phyloP scores from a whole-genome alignment of 345 rosid species.

The Salix caprea region DNA sequence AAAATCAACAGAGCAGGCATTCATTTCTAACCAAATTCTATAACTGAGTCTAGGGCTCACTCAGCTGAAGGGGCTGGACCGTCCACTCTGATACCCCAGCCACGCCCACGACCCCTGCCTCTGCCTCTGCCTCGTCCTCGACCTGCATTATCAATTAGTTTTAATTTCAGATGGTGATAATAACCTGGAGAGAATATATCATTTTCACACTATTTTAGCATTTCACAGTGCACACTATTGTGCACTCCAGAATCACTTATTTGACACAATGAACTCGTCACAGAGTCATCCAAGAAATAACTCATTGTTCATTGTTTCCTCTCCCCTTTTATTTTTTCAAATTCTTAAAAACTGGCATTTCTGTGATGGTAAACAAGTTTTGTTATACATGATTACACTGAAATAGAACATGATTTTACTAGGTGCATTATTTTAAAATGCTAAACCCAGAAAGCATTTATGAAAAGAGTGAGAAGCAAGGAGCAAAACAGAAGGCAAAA shows the following conservation, averaged over 20 bases:
- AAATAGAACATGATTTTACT: too few relatives aligned
- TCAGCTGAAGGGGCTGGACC: not conserved
- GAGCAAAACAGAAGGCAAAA: too few relatives aligned
- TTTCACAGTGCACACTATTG: not conserved
- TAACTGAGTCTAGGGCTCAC: not conserved
- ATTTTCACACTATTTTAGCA: not conserved
- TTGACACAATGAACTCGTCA: not conserved
- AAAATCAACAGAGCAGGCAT: not conserved
- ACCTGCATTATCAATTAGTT: not conserved
- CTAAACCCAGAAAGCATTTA: too few relatives aligned
- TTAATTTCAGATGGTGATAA: not conserved
- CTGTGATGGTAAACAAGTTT: too few relatives aligned
- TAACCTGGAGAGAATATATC: not conserved
- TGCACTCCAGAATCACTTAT: not conserved
- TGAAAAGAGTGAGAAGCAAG: too few relatives aligned
- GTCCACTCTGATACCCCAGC: not conserved
- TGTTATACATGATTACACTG: too few relatives aligned
- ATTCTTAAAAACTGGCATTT: too few relatives aligned
- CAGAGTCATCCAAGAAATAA: not conserved
- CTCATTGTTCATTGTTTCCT: not conserved
- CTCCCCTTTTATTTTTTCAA: not conserved
- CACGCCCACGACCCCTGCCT: not conserved
- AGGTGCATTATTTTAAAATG: too few relatives aligned
- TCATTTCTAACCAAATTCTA: not conserved
- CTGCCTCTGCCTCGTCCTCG: not conserved